Evolutionary conservation across 106 monocot genomes (phyloP), one percentile per base, ranked within the genome.

Genomic region (Acanthochlamys bracteata): DNA sequence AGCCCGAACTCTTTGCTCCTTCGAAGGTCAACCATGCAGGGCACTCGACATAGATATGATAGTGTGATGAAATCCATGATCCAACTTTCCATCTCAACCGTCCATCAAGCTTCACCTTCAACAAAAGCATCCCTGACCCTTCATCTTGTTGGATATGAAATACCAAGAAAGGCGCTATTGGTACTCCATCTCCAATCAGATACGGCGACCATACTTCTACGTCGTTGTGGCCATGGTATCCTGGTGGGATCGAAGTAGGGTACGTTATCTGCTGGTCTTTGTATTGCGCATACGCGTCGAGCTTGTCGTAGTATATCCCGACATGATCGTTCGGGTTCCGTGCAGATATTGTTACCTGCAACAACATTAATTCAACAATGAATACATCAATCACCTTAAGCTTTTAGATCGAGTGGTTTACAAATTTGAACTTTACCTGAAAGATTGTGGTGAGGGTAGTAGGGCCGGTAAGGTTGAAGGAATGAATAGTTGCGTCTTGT

Each of bases 271-370:
- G 89, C 57, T 84, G 81, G 47, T 20, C 43, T 56, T 76, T 61
- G 81, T 81, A 89, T 22, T 64, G 17, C 24, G 82, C 82, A 66
- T 66, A 68, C 27, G 69, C 68, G 63, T 90, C 69, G 52, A 90
- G 69, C 40, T 25, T 43, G 67, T 90, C 85, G 74, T 85, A 90
- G 72, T 70, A 70, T 70, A 85, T 59, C 27, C 82, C 89, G 66
- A 82, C 55, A 14, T 42, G 41, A 17, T 63, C 64, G 66, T 90
- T 90, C 53, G 89, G 85, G 75, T 89, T 89, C 47, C 74, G 67
- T 27, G 72, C 51, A 45, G 76, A 26, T 65, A 89, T n/a, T 57
- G 59, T 73, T 13, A 77, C 68, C 53, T 49, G 9, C 49, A 10
- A 14, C 12, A 49, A 14, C 49, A 49, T 10, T 7, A 45, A 7